A percentile compares a stretch with the other conserved stretches of the same genome.
phyloP scores from a whole-genome alignment of 2,329 filamentous ascomycete species.

The Nigrograna mackinnonii region DNA sequence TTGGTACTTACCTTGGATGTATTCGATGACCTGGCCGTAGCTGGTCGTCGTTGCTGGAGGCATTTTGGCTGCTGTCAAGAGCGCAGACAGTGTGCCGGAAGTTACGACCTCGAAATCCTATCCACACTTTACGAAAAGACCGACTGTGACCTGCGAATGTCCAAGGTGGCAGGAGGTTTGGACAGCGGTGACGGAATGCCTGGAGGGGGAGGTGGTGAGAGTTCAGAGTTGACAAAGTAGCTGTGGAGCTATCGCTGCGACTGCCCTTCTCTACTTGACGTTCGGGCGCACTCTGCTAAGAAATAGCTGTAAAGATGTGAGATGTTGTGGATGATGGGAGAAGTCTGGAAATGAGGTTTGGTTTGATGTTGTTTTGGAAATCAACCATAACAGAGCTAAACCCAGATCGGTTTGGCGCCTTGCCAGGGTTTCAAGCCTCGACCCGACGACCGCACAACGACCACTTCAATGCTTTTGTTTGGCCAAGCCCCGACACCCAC shows the following conservation, averaged over 20 bases:
- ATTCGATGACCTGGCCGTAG: slow-evolving; percentile 91
- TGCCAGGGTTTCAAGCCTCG: slow-evolving; percentile 23
- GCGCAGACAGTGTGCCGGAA: slow-evolving; percentile 29
- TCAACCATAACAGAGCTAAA: slow-evolving; percentile 10
- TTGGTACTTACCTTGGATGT: slow-evolving; percentile 78
- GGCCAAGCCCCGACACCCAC: slow-evolving; percentile 22
- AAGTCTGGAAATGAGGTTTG: slow-evolving; percentile 21
- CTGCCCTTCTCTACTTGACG: slow-evolving; percentile 20
- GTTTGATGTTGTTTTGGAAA: slow-evolving; percentile 27
- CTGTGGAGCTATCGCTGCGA: slow-evolving; percentile 22
- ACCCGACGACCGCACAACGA: slow-evolving; percentile 28
- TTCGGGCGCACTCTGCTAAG: slow-evolving; percentile 19
- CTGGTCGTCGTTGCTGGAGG: slow-evolving; percentile 48
- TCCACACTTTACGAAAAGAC: slow-evolving; percentile 15
- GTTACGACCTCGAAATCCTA: slow-evolving; percentile 13
- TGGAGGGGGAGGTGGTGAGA: slow-evolving; percentile 7
- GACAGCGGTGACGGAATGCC: slow-evolving; percentile 15
- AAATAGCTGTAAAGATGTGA: slow-evolving; percentile 43
- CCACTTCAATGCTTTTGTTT: slow-evolving; percentile 10
- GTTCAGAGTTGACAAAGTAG: slow-evolving; percentile 2
- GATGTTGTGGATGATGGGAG: slow-evolving; percentile 27
- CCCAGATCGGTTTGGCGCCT: slow-evolving; percentile 5
- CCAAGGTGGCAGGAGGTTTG: slow-evolving; percentile 15
- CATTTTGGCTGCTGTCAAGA: slow-evolving; percentile 28
- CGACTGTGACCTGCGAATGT: slow-evolving; percentile 14